A percentile compares a stretch with the other conserved stretches of the same genome.
Evolutionary conservation across 331 rosid species (phyloP).

Genomic region (Phaseolus coccineus): DNA sequence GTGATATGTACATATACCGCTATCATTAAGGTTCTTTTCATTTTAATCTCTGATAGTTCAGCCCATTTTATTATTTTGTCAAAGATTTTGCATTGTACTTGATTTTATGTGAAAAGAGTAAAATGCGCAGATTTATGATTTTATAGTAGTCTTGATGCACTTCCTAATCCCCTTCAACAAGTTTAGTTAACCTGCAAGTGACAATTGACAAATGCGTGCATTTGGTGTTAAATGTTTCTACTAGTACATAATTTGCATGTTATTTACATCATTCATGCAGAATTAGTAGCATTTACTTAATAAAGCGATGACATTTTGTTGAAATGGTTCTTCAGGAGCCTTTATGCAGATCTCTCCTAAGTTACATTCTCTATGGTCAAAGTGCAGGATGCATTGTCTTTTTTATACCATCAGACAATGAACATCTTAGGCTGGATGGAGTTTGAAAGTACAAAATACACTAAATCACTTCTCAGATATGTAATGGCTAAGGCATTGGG

Average conservation of each 20-base stretch:
- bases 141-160: constrained; percentile 36
- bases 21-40: constrained; percentile 69
- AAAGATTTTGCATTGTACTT: constrained; percentile 30
- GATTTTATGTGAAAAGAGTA: constrained; percentile 35
- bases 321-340: constrained; percentile 7
- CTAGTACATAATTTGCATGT: constrained; percentile 11
- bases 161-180: background rate
- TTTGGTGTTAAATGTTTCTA: constrained; percentile 23
- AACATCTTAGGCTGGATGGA: constrained; percentile 4
- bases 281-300: constrained; percentile 8
- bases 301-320: constrained; percentile 25
- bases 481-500: constrained; percentile 13
- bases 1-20: constrained; percentile 59
- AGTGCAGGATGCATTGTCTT: constrained; percentile 11
- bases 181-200: constrained; percentile 13
- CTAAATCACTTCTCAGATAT: constrained; percentile 12
- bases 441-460: constrained; percentile 15
- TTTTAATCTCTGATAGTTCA: constrained; percentile 27
- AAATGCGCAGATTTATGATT: constrained; percentile 7
- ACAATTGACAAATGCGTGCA: constrained; percentile 31
- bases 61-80: constrained; percentile 6
- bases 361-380: constrained; percentile 18
- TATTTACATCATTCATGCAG: constrained; percentile 12
- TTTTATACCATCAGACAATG: background rate
- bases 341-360: constrained; percentile 9